phyloP scores from a whole-genome alignment of 495 filamentous ascomycete species.

The Penicillium waksmanii region DNA sequence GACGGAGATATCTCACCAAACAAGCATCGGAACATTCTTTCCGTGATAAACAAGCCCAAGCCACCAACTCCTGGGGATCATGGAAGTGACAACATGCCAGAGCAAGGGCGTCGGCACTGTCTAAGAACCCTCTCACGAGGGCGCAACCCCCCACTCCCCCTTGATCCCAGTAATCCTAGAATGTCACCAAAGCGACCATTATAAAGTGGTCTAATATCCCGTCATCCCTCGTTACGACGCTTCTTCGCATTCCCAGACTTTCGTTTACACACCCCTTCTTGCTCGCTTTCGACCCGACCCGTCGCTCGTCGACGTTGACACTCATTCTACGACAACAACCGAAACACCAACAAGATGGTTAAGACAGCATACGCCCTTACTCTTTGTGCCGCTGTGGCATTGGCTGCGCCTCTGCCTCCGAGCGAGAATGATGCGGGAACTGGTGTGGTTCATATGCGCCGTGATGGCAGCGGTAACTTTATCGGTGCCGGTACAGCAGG shows the following conservation, averaged over 20 bases:
- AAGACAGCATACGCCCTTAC: slow-evolving; percentile 32
- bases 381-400: slow-evolving; percentile 29
- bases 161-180: slow-evolving; percentile 28
- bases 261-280: slow-evolving; percentile 15
- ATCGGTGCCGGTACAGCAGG: slow-evolving; percentile 24
- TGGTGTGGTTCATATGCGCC: slow-evolving; percentile 7
- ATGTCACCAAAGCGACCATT: slow-evolving; percentile 24
- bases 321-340: slow-evolving; percentile 14
- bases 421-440: slow-evolving; percentile 9
- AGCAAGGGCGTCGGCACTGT: slow-evolving; percentile 19
- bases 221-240: slow-evolving; percentile 9
- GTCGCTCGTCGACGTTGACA: slow-evolving; percentile 32
- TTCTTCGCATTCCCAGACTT: slow-evolving; percentile 27
- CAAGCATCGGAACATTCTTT: slow-evolving; percentile 30
- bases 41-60: slow-evolving; percentile 6
- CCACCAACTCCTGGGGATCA: slow-evolving; percentile 4
- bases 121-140: slow-evolving; percentile 7
- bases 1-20: slow-evolving; percentile 20
- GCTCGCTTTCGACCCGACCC: slow-evolving; percentile 3
- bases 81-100: slow-evolving; percentile 18
- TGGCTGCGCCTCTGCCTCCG: slow-evolving; percentile 27
- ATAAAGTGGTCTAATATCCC: slow-evolving; percentile 14
- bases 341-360: slow-evolving; percentile 24
- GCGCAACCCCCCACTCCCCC: slow-evolving; percentile 15
- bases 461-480: slow-evolving; percentile 22